These are phyloP conservation scores for Fusarium bactridioides DNA, from an alignment of 2,329 filamentous ascomycete genomes.

Conservation along the genomic window DNA sequence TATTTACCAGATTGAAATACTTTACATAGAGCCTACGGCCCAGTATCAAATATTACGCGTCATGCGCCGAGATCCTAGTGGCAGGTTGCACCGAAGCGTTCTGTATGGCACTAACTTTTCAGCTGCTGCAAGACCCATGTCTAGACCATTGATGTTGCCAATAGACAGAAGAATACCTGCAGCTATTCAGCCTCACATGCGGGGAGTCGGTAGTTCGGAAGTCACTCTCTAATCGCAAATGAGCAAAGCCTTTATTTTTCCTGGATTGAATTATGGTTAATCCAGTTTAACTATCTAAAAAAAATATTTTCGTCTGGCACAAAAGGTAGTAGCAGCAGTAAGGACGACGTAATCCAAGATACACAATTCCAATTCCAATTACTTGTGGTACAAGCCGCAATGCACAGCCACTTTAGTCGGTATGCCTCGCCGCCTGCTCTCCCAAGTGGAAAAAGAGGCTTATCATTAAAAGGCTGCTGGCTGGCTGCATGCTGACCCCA, in stretches of 20 bases:
- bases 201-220: neutral
- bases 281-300: neutral
- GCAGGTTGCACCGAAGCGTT: accelerated
- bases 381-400: neutral
- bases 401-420: neutral
- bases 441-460: neutral
- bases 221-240: neutral
- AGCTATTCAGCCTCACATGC: neutral
- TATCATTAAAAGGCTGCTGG: neutral
- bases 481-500: neutral
- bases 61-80: neutral
- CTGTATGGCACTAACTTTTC: neutral
- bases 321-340: neutral
- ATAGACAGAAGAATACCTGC: neutral
- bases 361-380: neutral
- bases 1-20: neutral
- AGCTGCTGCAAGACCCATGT: neutral
- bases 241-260: accelerated
- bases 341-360: neutral
- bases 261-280: accelerated
- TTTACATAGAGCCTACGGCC: neutral
- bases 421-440: neutral
- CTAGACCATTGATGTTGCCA: neutral
- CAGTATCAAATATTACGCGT: neutral
- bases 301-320: neutral